Percentiles rank a stretch among this genome's conserved stretches.
Conservation (phyloP, 2,329 filamentous ascomycete species). For the Stachybotrys chlorohalonatus region DNA sequence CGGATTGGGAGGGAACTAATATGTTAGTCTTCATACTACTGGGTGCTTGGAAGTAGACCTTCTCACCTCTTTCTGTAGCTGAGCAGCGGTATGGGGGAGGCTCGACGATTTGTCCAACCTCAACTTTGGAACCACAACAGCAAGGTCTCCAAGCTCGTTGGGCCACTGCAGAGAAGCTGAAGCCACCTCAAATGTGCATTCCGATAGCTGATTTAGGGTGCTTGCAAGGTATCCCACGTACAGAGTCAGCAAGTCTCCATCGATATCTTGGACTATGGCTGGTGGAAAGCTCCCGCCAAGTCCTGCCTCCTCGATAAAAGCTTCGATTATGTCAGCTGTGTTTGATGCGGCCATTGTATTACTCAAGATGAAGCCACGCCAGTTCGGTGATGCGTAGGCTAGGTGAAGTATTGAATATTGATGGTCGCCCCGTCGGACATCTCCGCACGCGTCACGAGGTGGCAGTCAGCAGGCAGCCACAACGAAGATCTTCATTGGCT, state of each 20-base stretch:
- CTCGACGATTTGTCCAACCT: conserved; percentile 9
- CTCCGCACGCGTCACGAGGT: no score
- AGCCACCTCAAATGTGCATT: neutral
- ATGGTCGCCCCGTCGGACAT: no score
- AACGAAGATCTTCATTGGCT: no score
- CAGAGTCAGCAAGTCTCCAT: neutral
- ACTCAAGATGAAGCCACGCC: neutral
- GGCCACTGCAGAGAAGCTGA: conserved; percentile 14
- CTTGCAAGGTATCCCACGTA: neutral
- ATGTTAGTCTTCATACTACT: conserved; percentile 4
- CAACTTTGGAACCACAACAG: conserved; percentile 14
- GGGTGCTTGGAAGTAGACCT: neutral
- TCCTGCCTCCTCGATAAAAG: neutral
- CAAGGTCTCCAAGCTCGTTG: conserved; percentile 14
- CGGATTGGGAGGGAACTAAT: conserved; percentile 10
- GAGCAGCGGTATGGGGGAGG: conserved; percentile 3
- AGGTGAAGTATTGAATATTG: neutral
- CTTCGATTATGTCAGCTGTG: neutral
- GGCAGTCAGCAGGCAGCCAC: no score
- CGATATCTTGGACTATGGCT: neutral
- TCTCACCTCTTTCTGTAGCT: conserved; percentile 11
- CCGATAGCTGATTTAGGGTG: neutral
- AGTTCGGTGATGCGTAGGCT: neutral
- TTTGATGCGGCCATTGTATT: no score
- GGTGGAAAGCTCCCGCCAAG: neutral